These are phyloP conservation scores for Crithidia brevicula DNA, from an alignment of 208 protist genomes.

Conservation along the genomic window DNA sequence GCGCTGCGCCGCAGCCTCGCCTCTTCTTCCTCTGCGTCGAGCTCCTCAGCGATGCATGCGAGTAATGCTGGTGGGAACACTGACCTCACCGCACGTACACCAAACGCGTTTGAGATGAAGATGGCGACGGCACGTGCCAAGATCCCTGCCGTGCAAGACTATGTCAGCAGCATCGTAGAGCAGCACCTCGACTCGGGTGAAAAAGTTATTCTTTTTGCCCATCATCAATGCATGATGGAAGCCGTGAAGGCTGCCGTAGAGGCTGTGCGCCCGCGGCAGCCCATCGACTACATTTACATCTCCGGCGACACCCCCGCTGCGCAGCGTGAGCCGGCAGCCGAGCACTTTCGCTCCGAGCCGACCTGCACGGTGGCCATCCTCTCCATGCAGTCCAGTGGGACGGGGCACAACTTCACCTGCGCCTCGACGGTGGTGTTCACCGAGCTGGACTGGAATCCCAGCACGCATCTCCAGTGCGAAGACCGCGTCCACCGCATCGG, in stretches of 20 bases:
- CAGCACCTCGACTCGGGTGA: constrained; percentile 74
- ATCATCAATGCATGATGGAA: constrained; percentile 94
- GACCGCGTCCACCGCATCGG: constrained; percentile 97
- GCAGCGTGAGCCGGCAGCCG: constrained; percentile 68
- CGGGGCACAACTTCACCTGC: constrained; percentile 95
- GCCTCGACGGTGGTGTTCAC: constrained; percentile 96
- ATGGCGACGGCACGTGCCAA: constrained; percentile 85
- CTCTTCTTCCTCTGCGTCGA: not conserved
- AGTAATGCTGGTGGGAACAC: not conserved
- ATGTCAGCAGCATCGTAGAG: constrained; percentile 77
- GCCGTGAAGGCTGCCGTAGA: constrained; percentile 82
- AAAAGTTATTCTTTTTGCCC: constrained; percentile 95
- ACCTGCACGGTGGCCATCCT: constrained; percentile 86
- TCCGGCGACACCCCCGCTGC: constrained; percentile 79
- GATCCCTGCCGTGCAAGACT: constrained; percentile 90
- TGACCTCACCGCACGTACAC: constrained; percentile 18
- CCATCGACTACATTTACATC: constrained; percentile 93
- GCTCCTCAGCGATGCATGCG: not conserved
- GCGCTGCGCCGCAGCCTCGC: constrained; percentile 50
- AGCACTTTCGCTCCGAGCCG: constrained; percentile 80
- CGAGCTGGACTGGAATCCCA: constrained; percentile 98
- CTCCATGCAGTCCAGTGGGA: constrained; percentile 96
- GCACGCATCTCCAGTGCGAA: constrained; percentile 95
- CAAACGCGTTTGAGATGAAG: constrained; percentile 89
- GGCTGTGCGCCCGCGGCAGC: constrained; percentile 57